Evolutionary conservation across 495 filamentous ascomycete genomes (phyloP), one percentile per base, ranked within the genome.

Genomic region (Aspergillus steynii): DNA sequence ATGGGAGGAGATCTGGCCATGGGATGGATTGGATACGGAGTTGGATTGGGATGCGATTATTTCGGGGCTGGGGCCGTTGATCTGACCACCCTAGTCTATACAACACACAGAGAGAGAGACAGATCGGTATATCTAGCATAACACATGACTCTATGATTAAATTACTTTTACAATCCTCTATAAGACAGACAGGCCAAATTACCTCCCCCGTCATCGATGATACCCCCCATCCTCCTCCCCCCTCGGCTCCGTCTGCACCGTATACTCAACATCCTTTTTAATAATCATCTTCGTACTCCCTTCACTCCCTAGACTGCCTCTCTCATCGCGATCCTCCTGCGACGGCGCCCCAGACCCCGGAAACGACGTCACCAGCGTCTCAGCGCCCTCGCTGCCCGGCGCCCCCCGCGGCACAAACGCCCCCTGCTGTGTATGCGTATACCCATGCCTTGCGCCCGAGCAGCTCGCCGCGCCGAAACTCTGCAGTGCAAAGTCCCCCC

Each of bases 271-370:
- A 58, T 76, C 69, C 56, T 73, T 73, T 29, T 63, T 63, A 56
- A 76, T 76, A 53, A 76, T 74, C 74, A 74, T 74, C 56, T 64
- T 63, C 58, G 66, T 69, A 53, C 69, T 71, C 26, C 68, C 69
- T 50, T 70, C 60, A 53, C 74, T 74, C 42, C 67, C 66, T 37
- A 71, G 31, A 37, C 68, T 67, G 37, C 68, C 59, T 50, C 64
- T 52, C 61, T 66, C 71, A 9, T 68, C 64, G 34, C 47, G 32
- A 32, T 45, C 34, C 10, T 31, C 45, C 20, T 53, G 27, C 27
- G 50, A 50, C 27, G 37, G 34, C 20, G 50, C 42, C 28, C 50
- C 50, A 0, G 45, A 47, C 20, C 45, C 45, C 3, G 37, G 55
- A 20, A 31, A 42, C 14, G 56, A 34, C 2, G 56, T 59, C 14